Conservation (phyloP, 1,284 basidiomycete genomes). For the Melanopsichium pennsylvanicum region DNA sequence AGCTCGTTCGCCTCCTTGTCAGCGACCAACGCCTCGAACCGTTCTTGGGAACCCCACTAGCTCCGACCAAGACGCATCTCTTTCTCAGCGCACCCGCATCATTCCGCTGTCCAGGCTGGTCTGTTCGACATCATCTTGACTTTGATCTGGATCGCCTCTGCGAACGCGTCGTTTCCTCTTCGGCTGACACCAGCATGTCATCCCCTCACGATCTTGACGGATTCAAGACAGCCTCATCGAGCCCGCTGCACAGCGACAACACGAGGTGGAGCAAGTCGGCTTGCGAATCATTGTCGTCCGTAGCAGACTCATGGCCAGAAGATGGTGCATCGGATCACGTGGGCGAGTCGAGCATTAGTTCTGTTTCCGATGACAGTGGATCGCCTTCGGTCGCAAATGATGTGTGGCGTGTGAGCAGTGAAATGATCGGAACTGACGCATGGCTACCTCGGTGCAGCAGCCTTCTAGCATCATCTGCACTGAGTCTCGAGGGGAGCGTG, state of each 20-base stretch:
- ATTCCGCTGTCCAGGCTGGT: slow-evolving; percentile 48
- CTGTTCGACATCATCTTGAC: slow-evolving; percentile 35
- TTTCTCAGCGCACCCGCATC: slow-evolving; percentile 37
- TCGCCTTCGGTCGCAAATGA: slow-evolving; percentile 22
- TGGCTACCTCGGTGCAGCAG: slow-evolving; percentile 20
- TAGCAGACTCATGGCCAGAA: slow-evolving; percentile 30
- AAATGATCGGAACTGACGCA: neutral
- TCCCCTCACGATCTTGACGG: neutral
- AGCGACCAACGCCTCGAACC: slow-evolving; percentile 23
- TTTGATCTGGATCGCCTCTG: slow-evolving; percentile 23
- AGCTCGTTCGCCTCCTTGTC: slow-evolving; percentile 45
- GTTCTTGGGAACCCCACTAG: slow-evolving; percentile 10
- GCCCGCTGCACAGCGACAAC: slow-evolving; percentile 2
- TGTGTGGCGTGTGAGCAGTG: neutral
- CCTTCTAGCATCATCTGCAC: neutral
- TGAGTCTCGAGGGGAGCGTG: slow-evolving; percentile 1
- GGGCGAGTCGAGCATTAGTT: slow-evolving; percentile 34
- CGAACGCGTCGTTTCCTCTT: neutral
- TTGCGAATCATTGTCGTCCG: slow-evolving; percentile 18
- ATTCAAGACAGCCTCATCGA: slow-evolving; percentile 10
- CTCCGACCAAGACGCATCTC: slow-evolving; percentile 33
- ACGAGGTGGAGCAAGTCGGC: slow-evolving; percentile 12
- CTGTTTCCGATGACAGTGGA: slow-evolving; percentile 24
- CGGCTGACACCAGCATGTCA: slow-evolving; percentile 8
- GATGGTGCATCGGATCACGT: slow-evolving; percentile 26